Evolutionary conservation across 179 eudicot species (phyloP), one percentile per base, ranked within the genome.

Genomic region (Beta corolliflora): DNA sequence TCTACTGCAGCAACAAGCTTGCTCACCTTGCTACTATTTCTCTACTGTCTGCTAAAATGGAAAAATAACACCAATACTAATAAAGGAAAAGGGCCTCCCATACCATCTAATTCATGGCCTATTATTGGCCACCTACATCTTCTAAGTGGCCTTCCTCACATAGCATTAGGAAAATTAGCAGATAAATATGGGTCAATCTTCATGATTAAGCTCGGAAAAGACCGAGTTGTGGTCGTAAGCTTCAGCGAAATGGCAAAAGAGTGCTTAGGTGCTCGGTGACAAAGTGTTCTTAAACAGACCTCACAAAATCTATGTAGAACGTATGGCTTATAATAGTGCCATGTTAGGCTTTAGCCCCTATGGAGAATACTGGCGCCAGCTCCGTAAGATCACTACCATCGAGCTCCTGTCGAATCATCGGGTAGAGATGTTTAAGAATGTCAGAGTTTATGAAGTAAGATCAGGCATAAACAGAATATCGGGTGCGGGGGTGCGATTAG

Each of bases 61-160:
- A 45, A 15, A 54, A 63, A 9, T 21, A 73, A 16, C 9, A 54
- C 16, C 9, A 9, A 44, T 4, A 56, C 14, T 56, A 41, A 19
- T 0, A 53, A 64, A 14, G 21, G 9, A 75, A 5, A 54, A 25
- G 29, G 29, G 59, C 80, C 84, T 45, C 84, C 80, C 3, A 19
- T 56, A 48, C 84, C 84, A 29, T 59, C 76, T 0, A 75, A 75
- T 59, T 76, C 80, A 70, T 81, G 77, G 84, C 84, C 84, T 12
- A 36, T 81, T 3, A 76, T 70, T 8, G 84, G 84, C 45, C 84
- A 81, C 13, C 44, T 76, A 3, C 84, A 11, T 25, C 80, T 81
- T 52, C 21, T 73, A 16, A 31, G 59, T 29, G 23, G 63, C 45
- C 29, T 44, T 31, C 76, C 84, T 54, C 84, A 81, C 71, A 56